A percentile compares a stretch with the other conserved stretches of the same genome.
These are phyloP conservation scores for Apiospora hydei DNA, from an alignment of 2,329 filamentous ascomycete genomes.

Conservation along the genomic window DNA sequence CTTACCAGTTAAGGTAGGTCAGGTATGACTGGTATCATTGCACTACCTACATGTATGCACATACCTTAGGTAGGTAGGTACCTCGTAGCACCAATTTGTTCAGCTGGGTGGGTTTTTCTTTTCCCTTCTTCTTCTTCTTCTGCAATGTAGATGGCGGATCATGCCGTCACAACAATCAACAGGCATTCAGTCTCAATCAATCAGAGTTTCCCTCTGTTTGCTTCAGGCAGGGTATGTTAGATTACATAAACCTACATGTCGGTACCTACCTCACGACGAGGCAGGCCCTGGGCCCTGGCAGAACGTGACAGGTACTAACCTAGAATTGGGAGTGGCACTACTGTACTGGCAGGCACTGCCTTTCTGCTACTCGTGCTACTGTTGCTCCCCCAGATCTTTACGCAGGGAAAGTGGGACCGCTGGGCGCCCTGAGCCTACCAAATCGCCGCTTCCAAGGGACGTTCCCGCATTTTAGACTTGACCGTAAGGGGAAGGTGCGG, in stretches of 20 bases:
- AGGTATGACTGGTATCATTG: too few relatives aligned
- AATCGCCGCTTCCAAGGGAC: background rate
- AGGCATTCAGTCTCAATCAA: background rate
- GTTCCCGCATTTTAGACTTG: constrained; percentile 20
- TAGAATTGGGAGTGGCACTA: too few relatives aligned
- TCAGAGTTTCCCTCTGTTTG: background rate
- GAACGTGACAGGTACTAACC: too few relatives aligned
- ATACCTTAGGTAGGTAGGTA: background rate
- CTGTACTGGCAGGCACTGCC: too few relatives aligned
- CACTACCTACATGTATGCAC: background rate
- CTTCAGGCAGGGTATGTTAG: background rate
- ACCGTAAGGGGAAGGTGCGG: background rate
- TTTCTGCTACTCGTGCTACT: background rate
- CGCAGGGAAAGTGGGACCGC: background rate
- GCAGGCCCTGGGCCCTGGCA: background rate
- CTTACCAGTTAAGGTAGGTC: background rate
- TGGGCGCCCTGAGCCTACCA: background rate
- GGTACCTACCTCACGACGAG: background rate
- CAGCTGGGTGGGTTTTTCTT: background rate
- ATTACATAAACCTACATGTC: background rate
- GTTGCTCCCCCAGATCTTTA: constrained; percentile 6
- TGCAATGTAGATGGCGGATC: background rate
- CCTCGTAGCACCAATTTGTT: background rate
- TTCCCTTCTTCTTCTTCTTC: background rate
- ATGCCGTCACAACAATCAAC: background rate